These are phyloP conservation scores for Colletotrichum tanaceti DNA, from an alignment of 2,329 filamentous ascomycete genomes.

Conservation along the genomic window DNA sequence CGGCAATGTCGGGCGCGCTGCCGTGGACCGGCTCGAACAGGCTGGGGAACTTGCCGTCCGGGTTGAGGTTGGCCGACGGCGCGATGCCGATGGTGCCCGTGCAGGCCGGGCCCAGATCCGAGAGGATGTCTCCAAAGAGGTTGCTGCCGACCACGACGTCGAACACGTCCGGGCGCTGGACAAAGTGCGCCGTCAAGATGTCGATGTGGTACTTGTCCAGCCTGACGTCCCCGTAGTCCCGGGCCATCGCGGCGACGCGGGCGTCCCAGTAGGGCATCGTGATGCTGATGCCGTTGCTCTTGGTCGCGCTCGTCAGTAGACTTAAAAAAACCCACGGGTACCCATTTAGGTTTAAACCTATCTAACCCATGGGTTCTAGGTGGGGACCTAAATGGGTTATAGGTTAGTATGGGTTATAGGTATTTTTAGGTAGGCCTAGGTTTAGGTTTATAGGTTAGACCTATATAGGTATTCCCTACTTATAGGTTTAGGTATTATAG, in stretches of 20 bases:
- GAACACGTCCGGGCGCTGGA: conserved; percentile 67
- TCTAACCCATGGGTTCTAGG: no score
- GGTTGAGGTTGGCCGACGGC: conserved; percentile 76
- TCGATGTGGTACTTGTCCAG: conserved; percentile 76
- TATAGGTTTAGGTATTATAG: no score
- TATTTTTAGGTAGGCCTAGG: no score
- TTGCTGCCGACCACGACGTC: conserved; percentile 75
- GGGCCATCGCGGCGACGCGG: conserved; percentile 64
- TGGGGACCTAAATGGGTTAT: no score
- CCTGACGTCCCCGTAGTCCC: conserved; percentile 69
- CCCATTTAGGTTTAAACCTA: no score
- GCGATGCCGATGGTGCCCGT: conserved; percentile 79
- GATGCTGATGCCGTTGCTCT: conserved; percentile 74
- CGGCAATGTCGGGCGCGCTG: conserved; percentile 78
- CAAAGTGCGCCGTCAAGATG: conserved; percentile 74
- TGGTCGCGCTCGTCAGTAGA: conserved; percentile 74
- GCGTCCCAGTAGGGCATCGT: conserved; percentile 78
- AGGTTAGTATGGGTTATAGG: no score
- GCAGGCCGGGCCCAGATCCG: conserved; percentile 76
- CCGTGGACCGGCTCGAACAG: conserved; percentile 80
- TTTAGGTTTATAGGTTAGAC: no score
- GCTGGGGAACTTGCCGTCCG: conserved; percentile 62
- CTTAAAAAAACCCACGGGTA: no score
- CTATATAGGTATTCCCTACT: no score
- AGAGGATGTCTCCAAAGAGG: conserved; percentile 73